Evolutionary conservation across 2,329 filamentous ascomycete species (phyloP), one percentile per base, ranked within the genome.

Genomic region (Cucurbitaria berberidis): DNA sequence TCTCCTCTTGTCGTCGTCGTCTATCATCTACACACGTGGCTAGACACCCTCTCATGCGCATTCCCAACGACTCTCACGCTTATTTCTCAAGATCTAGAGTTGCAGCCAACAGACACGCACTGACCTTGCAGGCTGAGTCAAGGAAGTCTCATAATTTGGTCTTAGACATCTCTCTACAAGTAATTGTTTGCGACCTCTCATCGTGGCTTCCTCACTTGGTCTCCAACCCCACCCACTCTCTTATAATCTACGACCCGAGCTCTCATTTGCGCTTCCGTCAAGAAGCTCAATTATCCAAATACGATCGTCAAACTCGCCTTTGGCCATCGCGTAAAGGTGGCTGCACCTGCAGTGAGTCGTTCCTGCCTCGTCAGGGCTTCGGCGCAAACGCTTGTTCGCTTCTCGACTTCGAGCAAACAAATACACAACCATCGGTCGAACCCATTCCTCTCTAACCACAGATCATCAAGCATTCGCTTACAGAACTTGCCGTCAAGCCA

Each of bases 321-420:
- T 15, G n/a, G 7, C n/a, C 3, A 19, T 38, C 35, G 21, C 16
- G 5, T 21, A 21, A 7, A 5, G 19, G 6, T 21, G 35, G 5
- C 15, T 18, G 35, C 10, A 18, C 35, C 35, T 38, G 35, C 8
- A 11, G 35, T 4, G n/a, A 38, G 10, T 54, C 42, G 42, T 26
- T 40, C 43, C 38, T 45, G 38, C 48, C 24, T 27, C 15, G 22
- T 43, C 22, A 18, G 34, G 38, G 13, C 16, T 40, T 16, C 29
- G 10, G 19, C 8, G 7, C 45, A 48, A 53, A 36, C 45, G 32
- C 21, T 13, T 11, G 21, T 44, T 42, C 42, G 40, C 35, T 27
- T 42, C 27, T 29, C 41, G 19, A 44, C 16, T 26, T 48, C 48
- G 3, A 48, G 30, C 43, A 47, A 48, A 51, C 43, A 55, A 41